Percentiles rank a stretch among this genome's conserved stretches.
Evolutionary conservation across 2,329 filamentous ascomycete species (phyloP).

Genomic region (Leptographium wingfieldii): DNA sequence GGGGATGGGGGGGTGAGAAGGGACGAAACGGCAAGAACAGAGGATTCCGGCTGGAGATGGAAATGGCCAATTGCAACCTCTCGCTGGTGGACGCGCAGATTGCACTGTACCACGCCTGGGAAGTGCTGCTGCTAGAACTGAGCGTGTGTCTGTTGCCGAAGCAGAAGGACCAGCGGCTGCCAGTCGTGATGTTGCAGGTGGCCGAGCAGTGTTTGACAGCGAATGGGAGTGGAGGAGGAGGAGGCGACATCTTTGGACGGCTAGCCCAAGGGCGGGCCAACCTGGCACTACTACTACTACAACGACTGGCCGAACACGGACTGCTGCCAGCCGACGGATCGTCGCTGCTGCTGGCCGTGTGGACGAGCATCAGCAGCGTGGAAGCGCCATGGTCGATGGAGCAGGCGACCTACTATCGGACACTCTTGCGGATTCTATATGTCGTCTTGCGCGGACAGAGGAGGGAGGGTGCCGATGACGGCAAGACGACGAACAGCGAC

Average conservation of each 20-base stretch:
- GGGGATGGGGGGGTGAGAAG: constrained; percentile 55
- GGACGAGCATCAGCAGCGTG: constrained; percentile 38
- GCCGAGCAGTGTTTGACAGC: constrained; percentile 65
- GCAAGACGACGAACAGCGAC: constrained; percentile 15
- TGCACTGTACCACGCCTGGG: constrained; percentile 77
- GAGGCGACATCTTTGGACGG: constrained; percentile 65
- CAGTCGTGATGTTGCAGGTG: constrained; percentile 49
- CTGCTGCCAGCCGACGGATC: constrained; percentile 38
- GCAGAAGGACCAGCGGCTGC: constrained; percentile 33
- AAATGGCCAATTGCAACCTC: constrained; percentile 77
- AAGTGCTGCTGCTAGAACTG: constrained; percentile 73
- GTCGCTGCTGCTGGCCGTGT: constrained; percentile 36
- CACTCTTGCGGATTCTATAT: constrained; percentile 73
- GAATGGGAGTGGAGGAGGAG: constrained; percentile 56
- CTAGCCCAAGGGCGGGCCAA: constrained; percentile 67
- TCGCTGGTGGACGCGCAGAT: constrained; percentile 89
- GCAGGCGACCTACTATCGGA: constrained; percentile 62
- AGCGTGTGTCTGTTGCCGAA: constrained; percentile 45
- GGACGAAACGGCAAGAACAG: not conserved
- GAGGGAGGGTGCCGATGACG: constrained; percentile 6
- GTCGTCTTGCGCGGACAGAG: constrained; percentile 48
- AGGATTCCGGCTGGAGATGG: constrained; percentile 73
- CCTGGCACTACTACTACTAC: constrained; percentile 69
- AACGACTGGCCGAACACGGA: constrained; percentile 55
- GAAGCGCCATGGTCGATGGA: constrained; percentile 40